Base-by-base conservation (phyloP, 1,284 basidiomycete species). In the Thelephora terrestris region DNA sequence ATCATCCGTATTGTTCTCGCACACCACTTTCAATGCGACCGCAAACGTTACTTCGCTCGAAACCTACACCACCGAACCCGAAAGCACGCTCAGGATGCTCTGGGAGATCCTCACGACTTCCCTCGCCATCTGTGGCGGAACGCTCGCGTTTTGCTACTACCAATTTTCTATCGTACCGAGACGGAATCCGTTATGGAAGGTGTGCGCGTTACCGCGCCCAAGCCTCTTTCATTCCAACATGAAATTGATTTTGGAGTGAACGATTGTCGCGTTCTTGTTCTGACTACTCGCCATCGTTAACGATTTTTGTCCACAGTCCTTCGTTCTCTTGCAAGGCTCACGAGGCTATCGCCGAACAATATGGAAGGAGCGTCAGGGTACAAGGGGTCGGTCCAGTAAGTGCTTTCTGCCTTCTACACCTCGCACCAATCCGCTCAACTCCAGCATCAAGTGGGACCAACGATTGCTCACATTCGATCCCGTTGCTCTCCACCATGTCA, bases 401-500 rank as follows among this genome's bases (percentile, higher is more conserved):
- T 52, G 1, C 65, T 36, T 32, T 20, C 18, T 40, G 40, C 42
- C 5, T 25, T 20, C n/a, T 16, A 47, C 36, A 24, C 21, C 12
- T 23, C 35, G 17, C 5, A 1, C 42, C 23, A 18, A 23, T n/a
- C n/a, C n/a, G n/a, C n/a, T n/a, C n/a, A 42, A 34, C 45, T 48
- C 53, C 36, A 58, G 47, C 40, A n/a, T 35, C 18, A 49, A 90
- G 86, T 85, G 81, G 76, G 86, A 90, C 53, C 71, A 79, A 47
- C 79, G 87, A 37, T 72, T 90, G 1, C 68, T 89, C 27, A 84
- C 86, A 0, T 68, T 88, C 27, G 87, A 90, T 59, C 84, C 85
- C 5, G 60, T 75, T n/a, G 79, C 86, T 0, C 60, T 90, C 32
- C 62, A 71, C 7, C 76, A 90, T 58, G 69, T 90, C n/a, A 66